These are phyloP conservation scores for Viridothelium virens DNA, from an alignment of 495 filamentous ascomycete genomes.

Conservation along the genomic window DNA sequence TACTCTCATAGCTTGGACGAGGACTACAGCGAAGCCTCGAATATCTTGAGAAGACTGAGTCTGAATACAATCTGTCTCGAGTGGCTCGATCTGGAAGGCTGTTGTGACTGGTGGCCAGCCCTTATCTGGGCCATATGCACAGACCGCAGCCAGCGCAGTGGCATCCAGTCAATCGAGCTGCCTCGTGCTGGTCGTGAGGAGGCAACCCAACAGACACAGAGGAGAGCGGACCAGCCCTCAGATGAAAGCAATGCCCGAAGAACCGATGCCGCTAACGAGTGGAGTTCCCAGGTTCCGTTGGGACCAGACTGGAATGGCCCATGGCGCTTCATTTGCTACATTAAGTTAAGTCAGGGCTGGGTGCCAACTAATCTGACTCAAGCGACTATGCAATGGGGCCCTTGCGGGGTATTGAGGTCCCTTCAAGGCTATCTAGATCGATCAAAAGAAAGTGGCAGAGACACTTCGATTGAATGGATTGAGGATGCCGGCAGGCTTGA, in stretches of 20 bases:
- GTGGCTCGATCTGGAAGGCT: conserved; percentile 76
- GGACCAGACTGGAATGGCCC: conserved; percentile 46
- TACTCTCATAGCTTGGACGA: conserved; percentile 56
- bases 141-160: background rate
- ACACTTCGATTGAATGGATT: background rate
- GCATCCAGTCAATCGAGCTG: background rate
- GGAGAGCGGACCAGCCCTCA: too few species aligned
- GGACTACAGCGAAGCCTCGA: conserved; percentile 63
- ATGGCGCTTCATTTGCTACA: conserved; percentile 45
- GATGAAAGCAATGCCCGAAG: background rate
- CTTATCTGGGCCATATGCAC: conserved; percentile 42
- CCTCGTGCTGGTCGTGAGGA: too few species aligned
- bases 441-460: background rate
- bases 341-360: conserved; percentile 49
- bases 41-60: conserved; percentile 61
- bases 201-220: too few species aligned
- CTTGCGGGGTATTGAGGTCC: background rate
- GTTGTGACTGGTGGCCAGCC: conserved; percentile 59
- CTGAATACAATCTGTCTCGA: conserved; percentile 60
- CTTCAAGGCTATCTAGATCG: conserved; percentile 5
- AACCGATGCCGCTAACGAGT: background rate
- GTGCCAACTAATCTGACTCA: conserved; percentile 18
- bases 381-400: background rate
- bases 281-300: background rate
- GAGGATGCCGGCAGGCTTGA: background rate